Evolutionary conservation across 352 stramenopile species (phyloP), one percentile per base, ranked within the genome.

Genomic region (Phytophthora ohioensis): DNA sequence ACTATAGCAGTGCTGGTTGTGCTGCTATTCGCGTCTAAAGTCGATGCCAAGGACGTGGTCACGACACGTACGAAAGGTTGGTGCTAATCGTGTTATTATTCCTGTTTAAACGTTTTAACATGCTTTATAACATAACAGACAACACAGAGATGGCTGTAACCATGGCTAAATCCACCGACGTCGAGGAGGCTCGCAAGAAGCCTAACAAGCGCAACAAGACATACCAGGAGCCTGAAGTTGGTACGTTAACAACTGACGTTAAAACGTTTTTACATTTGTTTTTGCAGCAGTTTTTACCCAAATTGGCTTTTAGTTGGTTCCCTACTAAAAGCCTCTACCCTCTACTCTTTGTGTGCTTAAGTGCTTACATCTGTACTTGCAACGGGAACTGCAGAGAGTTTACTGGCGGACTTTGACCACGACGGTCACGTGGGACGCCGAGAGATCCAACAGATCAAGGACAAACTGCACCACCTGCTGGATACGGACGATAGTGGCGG

Each of bases 371-470:
- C 70, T 75, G 36, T 79, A 42, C 63, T 73, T 75, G 57, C 71
- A 36, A 75, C 62, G 48, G 65, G 54, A 66, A 77, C 57, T 66
- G 36, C 48, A 92, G 86, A 91, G 69, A 91, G 84, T 61, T 67
- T 94, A 42, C 59, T 95, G 53, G 88, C 87, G 8, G 88, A 95
- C 47, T 92, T 94, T 58, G 84, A 95, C 65, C 71, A 92, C 34
- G 86, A 95, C 55, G 88, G 88, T 51, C 79, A 70, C 52, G 87
- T 95, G n/a, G 86, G 83, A 51, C 79, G 72, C 51, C 82, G 71
- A 27, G 88, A 95, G 72, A 91, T 95, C 69, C 78, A 92, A 47
- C 76, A 85, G 43, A 91, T 95, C 65, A 92, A 93, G 58, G 79
- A 92, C 69, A 94, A 92, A 32, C 66, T 95, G 57, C 88, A 95